These are phyloP conservation scores for Austroboletus novae-zelandiae DNA, from an alignment of 1,284 basidiomycete genomes.

Conservation along the genomic window DNA sequence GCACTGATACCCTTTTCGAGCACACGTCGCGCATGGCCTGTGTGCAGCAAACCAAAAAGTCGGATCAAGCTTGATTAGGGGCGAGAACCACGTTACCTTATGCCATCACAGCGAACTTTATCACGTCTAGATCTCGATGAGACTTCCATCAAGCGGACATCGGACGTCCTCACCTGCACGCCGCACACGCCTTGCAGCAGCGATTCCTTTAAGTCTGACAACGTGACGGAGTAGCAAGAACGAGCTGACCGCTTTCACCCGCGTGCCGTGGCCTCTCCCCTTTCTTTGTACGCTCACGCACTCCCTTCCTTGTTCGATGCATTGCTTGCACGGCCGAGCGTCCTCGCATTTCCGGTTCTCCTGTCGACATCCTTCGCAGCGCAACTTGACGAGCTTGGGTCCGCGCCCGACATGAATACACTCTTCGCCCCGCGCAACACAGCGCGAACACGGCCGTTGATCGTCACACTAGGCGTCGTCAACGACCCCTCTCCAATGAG, in stretches of 20 bases:
- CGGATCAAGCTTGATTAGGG: background rate
- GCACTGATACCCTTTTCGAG: slow-evolving; percentile 47
- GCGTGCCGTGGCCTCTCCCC: slow-evolving; percentile 52
- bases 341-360: slow-evolving; percentile 58
- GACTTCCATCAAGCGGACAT: slow-evolving; percentile 3
- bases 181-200: slow-evolving; percentile 47
- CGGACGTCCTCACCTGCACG: slow-evolving; percentile 46
- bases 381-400: slow-evolving; percentile 53
- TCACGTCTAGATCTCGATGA: slow-evolving; percentile 43
- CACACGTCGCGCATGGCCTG: slow-evolving; percentile 49
- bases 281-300: slow-evolving; percentile 50
- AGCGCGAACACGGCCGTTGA: slow-evolving; percentile 56
- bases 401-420: slow-evolving; percentile 54
- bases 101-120: slow-evolving; percentile 57
- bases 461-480: slow-evolving; percentile 38
- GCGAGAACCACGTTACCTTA: slow-evolving; percentile 35
- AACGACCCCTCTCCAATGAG: background rate
- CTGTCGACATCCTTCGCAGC: slow-evolving; percentile 54
- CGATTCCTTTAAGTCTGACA: slow-evolving; percentile 2
- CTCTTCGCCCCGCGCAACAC: slow-evolving; percentile 48
- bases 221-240: background rate
- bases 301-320: slow-evolving; percentile 41
- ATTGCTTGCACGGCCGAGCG: slow-evolving; percentile 50
- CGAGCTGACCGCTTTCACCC: slow-evolving; percentile 54
- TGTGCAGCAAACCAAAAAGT: slow-evolving; percentile 5